Evolutionary conservation across 768 basidiomycete species (phyloP).

Genomic region (Crassisporium funariophilum): DNA sequence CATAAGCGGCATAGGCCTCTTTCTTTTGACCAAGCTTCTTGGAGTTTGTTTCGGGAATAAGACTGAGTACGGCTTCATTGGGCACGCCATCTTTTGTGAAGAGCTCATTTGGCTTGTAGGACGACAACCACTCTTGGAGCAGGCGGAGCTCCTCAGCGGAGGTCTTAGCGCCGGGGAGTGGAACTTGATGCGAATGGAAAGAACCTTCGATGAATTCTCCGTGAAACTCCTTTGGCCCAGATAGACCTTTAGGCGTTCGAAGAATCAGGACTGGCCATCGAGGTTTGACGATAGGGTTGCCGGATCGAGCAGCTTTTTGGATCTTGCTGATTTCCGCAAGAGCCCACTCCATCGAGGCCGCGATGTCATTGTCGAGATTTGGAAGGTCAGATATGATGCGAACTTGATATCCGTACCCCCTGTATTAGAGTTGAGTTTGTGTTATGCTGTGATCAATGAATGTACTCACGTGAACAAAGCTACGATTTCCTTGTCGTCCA

Average conservation of each 20-base stretch:
- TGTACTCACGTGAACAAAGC: conserved; percentile 73
- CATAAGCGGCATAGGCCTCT: conserved; percentile 66
- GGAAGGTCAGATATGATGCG: conserved; percentile 72
- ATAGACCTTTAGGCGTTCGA: conserved; percentile 83
- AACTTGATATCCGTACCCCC: conserved; percentile 88
- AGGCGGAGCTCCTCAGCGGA: conserved; percentile 60
- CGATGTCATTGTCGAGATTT: conserved; percentile 77
- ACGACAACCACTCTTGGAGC: conserved; percentile 73
- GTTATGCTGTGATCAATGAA: too few species aligned
- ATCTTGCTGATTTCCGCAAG: conserved; percentile 72
- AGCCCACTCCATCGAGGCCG: conserved; percentile 83
- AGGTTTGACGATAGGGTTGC: conserved; percentile 82
- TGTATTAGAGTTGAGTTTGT: conserved; percentile 30
- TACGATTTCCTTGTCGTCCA: conserved; percentile 85
- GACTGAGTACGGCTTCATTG: conserved; percentile 52
- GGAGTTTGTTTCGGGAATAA: conserved; percentile 55
- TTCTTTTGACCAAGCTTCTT: conserved; percentile 72
- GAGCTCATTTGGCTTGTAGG: conserved; percentile 69
- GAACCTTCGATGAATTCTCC: conserved; percentile 81
- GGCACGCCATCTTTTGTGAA: conserved; percentile 60
- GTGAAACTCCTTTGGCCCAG: conserved; percentile 64
- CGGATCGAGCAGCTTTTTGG: conserved; percentile 75
- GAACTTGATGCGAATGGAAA: conserved; percentile 88
- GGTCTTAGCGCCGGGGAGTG: conserved; percentile 72
- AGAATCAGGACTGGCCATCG: conserved; percentile 88